Base-by-base conservation (phyloP, 2,329 filamentous ascomycete genomes). In the Ophiostoma himal-ulmi region DNA sequence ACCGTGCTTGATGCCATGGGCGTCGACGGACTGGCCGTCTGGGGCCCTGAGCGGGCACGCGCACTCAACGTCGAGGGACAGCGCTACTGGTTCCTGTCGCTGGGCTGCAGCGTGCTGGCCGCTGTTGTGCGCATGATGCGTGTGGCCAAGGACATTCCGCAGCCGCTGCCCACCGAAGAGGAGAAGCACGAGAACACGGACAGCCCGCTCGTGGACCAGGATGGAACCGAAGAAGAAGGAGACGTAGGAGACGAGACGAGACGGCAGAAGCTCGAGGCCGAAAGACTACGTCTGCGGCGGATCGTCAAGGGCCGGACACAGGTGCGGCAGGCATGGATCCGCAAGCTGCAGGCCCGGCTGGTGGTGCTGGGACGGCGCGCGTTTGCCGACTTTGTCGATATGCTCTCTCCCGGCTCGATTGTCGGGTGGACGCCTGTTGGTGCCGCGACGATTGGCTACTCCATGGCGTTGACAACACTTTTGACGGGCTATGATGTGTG, bases 11-110 rank as follows among this genome's bases (percentile, higher is more conserved):
- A 90, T 80, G 78, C 82, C 36, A 74, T 83, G 68, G 76, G 76
- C 22, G 76, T 84, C 22, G 74, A 78, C 60, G 80, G 80, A 69
- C 73, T 87, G 73, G 80, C 84, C 66, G 77, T 86, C 14, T 88
- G 89, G 80, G 84, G 83, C 0, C 75, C 83, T 0, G 83, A 82
- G 52, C 76, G 81, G 77, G 83, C 83, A 20, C 74, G 75, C n/a
- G 74, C 73, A 36, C 75, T 90, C 4, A 81, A 86, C 65, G 72
- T 84, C 30, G 88, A 92, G 78, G 86, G 85, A 0, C 87, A 91
- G 78, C 84, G 87, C 69, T 88, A 90, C 78, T 93, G 91, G 91
- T 85, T 92, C 73, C 85, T 88, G 54, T 84, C 84, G 0, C 79
- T 92, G 30, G 79, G 79, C 13, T 83, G 85, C 71, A 86, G 84